Base-by-base conservation (phyloP, 2,329 filamentous ascomycete species). In the Akanthomyces dipterigenus region DNA sequence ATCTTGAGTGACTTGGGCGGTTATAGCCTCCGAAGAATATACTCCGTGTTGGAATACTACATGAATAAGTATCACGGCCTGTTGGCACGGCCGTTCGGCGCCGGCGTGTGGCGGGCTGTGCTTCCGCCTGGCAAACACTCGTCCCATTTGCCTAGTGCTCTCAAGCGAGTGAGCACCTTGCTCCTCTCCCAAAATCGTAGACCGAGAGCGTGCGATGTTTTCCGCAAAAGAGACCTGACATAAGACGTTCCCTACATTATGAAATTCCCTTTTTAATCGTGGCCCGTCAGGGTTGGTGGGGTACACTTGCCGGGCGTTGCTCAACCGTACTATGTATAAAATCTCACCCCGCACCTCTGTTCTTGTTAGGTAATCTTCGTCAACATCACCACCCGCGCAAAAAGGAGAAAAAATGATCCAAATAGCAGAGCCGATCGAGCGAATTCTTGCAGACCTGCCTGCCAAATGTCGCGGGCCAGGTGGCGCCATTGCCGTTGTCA, bases 401-500 rank as follows among this genome's bases (percentile, higher is more conserved):
- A n/a, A n/a, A n/a, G n/a, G n/a, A 11, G 9, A 40, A 48, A 54
- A 36, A 7, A 60, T 60, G 57, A 42, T n/a, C 9, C 50, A 48
- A 20, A 22, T 49, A 20, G 58, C 58, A 20, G 58, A 61, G 12
- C 58, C 58, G 2, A 34, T 61, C 31, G 58, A 55, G 11, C 43
- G 49, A 14, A 60, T 63, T 22, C 61, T 63, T 24, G 50, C 55
- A 24, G 51, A 60, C n/a, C 8, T 63, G 20, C 57, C 62, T 6
- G 51, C 56, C 22, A 51, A 45, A 38, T 63, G 64, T 59, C 70
- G 74, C 24, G 76, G 76, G 11, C 76, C 77, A 4, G 77, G 77
- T 12, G 77, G 76, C 55, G 74, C 73, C 1, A 64, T 75, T 11
- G 77, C 76, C 0, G 69, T 79, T 14, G 50, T 80, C 22, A 71